A percentile compares a stretch with the other conserved stretches of the same genome.
Conservation (phyloP, 768 basidiomycete genomes). For the Leucosporidium yakuticum region DNA sequence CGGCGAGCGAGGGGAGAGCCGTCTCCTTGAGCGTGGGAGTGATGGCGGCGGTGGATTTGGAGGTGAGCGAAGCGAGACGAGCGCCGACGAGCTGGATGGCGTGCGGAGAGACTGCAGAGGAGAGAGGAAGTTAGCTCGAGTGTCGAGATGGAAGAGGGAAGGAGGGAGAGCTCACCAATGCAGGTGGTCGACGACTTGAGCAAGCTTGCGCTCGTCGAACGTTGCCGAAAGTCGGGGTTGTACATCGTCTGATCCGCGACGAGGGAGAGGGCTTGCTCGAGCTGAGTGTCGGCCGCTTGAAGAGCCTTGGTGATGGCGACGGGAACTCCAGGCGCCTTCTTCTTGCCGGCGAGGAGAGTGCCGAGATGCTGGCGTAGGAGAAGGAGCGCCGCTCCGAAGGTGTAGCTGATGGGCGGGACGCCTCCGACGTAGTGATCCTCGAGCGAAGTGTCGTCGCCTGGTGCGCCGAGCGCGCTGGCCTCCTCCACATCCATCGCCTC, state of each 20-base stretch:
- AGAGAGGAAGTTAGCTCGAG: neutral
- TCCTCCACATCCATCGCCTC: conserved; percentile 3
- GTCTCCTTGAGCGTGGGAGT: conserved; percentile 9
- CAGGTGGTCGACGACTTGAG: neutral
- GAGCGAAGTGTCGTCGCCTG: too few species aligned
- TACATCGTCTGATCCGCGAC: conserved; percentile 1
- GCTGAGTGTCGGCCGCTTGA: neutral
- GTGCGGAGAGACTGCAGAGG: conserved; percentile 1
- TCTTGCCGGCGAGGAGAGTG: neutral
- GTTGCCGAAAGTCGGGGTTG: neutral
- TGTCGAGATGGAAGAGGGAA: neutral
- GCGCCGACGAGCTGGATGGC: conserved; percentile 3
- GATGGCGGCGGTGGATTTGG: neutral
- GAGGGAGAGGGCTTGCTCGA: neutral
- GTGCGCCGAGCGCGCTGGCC: neutral
- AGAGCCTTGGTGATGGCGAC: neutral
- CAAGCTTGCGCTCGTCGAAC: neutral
- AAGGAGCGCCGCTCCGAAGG: conserved; percentile 6
- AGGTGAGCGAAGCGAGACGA: neutral
- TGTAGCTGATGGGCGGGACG: too few species aligned
- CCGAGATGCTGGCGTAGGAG: neutral
- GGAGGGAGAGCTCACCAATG: neutral
- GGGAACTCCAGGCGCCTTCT: neutral
- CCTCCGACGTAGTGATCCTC: too few species aligned
- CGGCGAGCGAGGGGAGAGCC: neutral